A percentile compares a stretch with the other conserved stretches of the same genome.
Evolutionary conservation across 1,284 basidiomycete genomes (phyloP).

Genomic region (Melampsora occidentalis): DNA sequence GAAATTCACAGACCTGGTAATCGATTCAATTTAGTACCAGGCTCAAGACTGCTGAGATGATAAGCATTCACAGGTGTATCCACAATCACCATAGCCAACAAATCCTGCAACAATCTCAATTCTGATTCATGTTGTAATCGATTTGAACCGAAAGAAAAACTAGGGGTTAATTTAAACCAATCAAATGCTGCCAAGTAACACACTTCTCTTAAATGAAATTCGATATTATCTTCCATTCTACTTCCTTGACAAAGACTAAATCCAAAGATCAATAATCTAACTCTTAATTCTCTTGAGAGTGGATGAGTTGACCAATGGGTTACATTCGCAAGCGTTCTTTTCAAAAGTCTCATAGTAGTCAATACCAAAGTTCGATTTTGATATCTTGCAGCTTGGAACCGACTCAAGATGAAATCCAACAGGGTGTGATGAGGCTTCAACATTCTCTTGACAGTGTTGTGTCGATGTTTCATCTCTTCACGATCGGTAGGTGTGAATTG

Average conservation of each 20-base stretch:
- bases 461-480: conserved; percentile 71
- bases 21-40: conserved; percentile 6
- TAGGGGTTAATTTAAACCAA: conserved; percentile 68
- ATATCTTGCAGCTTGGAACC: conserved; percentile 90
- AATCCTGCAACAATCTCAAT: conserved; percentile 31
- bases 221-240: conserved; percentile 77
- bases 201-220: conserved; percentile 70
- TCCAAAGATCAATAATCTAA: conserved; percentile 84
- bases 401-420: conserved; percentile 83
- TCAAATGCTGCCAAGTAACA: conserved; percentile 77
- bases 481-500: conserved; percentile 90
- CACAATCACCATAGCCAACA: conserved; percentile 31
- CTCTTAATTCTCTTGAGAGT: conserved; percentile 81
- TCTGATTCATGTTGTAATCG: conserved; percentile 37
- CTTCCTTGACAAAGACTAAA: conserved; percentile 89
- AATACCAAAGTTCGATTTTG: conserved; percentile 78
- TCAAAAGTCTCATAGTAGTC: conserved; percentile 75
- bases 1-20: conserved; percentile 25
- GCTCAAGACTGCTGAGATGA: conserved; percentile 25
- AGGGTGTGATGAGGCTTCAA: conserved; percentile 79
- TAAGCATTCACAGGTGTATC: conserved; percentile 40
- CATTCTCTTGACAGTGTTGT: conserved; percentile 68
- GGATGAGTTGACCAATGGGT: conserved; percentile 65
- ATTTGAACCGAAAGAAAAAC: conserved; percentile 27
- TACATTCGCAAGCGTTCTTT: conserved; percentile 63